These are phyloP conservation scores for Mycena pura DNA, from an alignment of 768 basidiomycete genomes.

Conservation along the genomic window DNA sequence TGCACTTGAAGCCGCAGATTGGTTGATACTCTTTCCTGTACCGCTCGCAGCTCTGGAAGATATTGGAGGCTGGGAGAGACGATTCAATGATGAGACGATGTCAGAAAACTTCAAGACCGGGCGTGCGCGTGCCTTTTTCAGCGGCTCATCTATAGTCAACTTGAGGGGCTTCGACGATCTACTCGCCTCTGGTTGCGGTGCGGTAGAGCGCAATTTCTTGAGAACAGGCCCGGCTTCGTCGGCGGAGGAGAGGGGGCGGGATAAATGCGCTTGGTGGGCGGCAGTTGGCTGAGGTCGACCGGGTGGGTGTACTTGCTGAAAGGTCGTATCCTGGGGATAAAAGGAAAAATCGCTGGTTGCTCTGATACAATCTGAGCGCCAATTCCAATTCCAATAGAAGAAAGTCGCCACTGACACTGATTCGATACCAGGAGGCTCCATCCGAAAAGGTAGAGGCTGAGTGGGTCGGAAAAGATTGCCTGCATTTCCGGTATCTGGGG, in stretches of 20 bases:
- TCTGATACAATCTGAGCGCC: conserved; percentile 40
- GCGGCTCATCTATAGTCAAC: conserved; percentile 68
- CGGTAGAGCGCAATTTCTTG: conserved; percentile 75
- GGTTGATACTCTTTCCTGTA: conserved; percentile 58
- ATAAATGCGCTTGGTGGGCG: conserved; percentile 54
- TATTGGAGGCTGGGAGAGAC: conserved; percentile 76
- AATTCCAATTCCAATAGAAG: conserved; percentile 21
- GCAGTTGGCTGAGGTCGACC: conserved; percentile 49
- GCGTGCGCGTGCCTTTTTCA: conserved; percentile 92
- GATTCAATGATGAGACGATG: conserved; percentile 86
- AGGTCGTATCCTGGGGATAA: conserved; percentile 62
- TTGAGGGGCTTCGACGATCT: conserved; percentile 66
- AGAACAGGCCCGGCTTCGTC: conserved; percentile 82
- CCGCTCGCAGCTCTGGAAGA: conserved; percentile 63
- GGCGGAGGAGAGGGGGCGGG: conserved; percentile 80
- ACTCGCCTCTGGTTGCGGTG: conserved; percentile 56
- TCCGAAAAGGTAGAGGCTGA: conserved; percentile 63
- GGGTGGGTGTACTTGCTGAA: conserved; percentile 56
- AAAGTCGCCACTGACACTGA: conserved; percentile 55
- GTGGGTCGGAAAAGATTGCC: conserved; percentile 61
- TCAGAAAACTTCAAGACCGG: conserved; percentile 88
- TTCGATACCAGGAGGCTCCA: conserved; percentile 63
- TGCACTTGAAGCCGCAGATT: conserved; percentile 47
- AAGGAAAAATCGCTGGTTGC: conserved; percentile 62
- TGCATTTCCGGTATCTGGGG: conserved; percentile 66